These are phyloP conservation scores for Acanthamoeba sp. DNA, from an alignment of 208 protist genomes.

Conservation along the genomic window DNA sequence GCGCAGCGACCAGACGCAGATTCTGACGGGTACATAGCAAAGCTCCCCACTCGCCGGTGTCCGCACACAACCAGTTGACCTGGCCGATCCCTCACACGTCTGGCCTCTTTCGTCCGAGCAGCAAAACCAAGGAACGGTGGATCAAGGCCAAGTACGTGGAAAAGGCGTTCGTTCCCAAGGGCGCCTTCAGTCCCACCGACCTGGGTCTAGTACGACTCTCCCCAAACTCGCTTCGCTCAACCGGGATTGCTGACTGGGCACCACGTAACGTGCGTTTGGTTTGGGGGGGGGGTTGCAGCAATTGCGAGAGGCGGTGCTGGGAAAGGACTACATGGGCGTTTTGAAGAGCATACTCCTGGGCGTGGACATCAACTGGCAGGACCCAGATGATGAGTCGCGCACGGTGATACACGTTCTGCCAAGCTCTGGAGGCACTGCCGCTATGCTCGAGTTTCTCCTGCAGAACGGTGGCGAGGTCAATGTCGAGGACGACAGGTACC, in stretches of 20 bases:
- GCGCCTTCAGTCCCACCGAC: background rate
- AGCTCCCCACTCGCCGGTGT: no score
- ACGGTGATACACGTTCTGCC: conserved; percentile 14
- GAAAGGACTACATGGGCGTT: conserved; percentile 25
- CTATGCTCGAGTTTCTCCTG: conserved; percentile 50
- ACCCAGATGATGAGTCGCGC: background rate
- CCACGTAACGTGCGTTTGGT: background rate
- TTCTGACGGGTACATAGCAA: background rate
- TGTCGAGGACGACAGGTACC: background rate
- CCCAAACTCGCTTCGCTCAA: no score
- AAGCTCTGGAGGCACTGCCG: background rate
- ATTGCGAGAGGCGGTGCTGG: background rate
- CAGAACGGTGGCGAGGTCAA: conserved; percentile 61
- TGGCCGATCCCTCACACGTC: no score
- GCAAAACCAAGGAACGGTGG: conserved; percentile 27
- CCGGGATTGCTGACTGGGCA: background rate
- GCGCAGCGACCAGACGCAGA: conserved; percentile 19
- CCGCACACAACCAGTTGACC: no score
- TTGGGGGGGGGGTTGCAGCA: background rate
- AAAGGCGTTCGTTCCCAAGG: background rate
- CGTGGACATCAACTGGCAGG: conserved; percentile 45
- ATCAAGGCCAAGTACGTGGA: conserved; percentile 71
- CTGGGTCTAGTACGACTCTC: background rate
- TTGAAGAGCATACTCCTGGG: background rate
- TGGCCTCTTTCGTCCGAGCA: background rate